A percentile compares a stretch with the other conserved stretches of the same genome.
Conservation (phyloP, 31 red algal genomes). For the Porphyra umbilicalis region DNA sequence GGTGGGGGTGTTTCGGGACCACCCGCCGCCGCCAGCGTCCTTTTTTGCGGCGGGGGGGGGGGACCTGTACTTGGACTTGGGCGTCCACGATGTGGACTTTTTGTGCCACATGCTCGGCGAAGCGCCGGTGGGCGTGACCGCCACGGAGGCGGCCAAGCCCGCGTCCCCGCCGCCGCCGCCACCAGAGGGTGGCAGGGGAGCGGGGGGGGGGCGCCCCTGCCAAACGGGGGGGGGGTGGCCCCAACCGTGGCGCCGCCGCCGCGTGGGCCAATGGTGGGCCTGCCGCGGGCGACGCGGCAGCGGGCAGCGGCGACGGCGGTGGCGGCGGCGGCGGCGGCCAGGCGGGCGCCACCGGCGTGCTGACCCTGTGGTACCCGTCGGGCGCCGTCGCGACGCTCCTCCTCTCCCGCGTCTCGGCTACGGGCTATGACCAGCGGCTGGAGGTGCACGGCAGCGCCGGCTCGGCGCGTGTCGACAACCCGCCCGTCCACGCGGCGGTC, state of each 20-base stretch:
- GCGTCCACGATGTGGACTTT: neutral
- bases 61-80: neutral
- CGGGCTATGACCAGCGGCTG: slow-evolving; percentile 18
- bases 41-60: neutral
- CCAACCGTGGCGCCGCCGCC: too few relatives aligned
- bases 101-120: neutral
- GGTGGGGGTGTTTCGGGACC: neutral
- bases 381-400: neutral
- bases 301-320: neutral
- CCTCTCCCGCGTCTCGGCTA: neutral
- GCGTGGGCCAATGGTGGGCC: too few relatives aligned
- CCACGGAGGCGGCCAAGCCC: neutral
- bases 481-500: neutral
- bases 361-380: neutral
- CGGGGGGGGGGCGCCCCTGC: too few relatives aligned
- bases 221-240: too few relatives aligned
- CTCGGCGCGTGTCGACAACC: slow-evolving; percentile 2
- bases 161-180: neutral
- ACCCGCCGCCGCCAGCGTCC: neutral
- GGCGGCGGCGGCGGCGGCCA: neutral
- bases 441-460: slow-evolving; percentile 11
- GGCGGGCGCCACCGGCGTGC: neutral
- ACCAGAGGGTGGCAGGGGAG: too few relatives aligned
- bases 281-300: neutral
- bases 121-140: neutral